phyloP scores from a whole-genome alignment of 495 filamentous ascomycete genomes.

The Trichodelitschia bisporula region DNA sequence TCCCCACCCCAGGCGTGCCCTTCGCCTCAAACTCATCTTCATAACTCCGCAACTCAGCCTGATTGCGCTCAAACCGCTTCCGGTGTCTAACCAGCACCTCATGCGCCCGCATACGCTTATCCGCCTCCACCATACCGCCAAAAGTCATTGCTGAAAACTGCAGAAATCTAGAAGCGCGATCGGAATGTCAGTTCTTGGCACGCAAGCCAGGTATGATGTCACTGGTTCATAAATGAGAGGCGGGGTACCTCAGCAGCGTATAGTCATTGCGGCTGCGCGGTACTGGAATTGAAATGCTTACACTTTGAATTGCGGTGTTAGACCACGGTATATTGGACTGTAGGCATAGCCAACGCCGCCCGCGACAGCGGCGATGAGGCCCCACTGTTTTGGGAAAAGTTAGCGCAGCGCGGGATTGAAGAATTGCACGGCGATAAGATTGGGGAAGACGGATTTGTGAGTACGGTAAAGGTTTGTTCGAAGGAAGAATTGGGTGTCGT shows the following conservation, averaged over 20 bases:
- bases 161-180: too few relatives aligned
- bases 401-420: too few relatives aligned
- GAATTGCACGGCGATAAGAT: too few relatives aligned
- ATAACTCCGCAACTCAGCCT: constrained; percentile 32
- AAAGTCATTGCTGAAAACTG: constrained; percentile 77
- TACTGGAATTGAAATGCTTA: too few relatives aligned
- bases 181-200: too few relatives aligned
- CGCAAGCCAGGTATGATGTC: too few relatives aligned
- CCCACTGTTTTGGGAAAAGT: constrained; percentile 25
- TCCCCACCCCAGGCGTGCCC: constrained; percentile 11
- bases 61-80: constrained; percentile 33
- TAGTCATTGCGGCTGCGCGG: too few relatives aligned
- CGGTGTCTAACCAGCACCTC: constrained; percentile 35
- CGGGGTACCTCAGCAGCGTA: too few relatives aligned
- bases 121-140: constrained; percentile 65
- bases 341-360: constrained; percentile 29
- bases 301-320: constrained; percentile 83
- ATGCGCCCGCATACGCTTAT: constrained; percentile 46
- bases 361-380: constrained; percentile 28
- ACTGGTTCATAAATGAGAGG: too few relatives aligned
- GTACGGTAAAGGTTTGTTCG: too few relatives aligned
- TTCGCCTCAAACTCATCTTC: constrained; percentile 10
- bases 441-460: too few relatives aligned
- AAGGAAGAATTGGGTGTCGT: too few relatives aligned
- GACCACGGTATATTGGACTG: constrained; percentile 51